Conservation (phyloP, 257 asterid genomes). For the Apocynum venetum region DNA sequence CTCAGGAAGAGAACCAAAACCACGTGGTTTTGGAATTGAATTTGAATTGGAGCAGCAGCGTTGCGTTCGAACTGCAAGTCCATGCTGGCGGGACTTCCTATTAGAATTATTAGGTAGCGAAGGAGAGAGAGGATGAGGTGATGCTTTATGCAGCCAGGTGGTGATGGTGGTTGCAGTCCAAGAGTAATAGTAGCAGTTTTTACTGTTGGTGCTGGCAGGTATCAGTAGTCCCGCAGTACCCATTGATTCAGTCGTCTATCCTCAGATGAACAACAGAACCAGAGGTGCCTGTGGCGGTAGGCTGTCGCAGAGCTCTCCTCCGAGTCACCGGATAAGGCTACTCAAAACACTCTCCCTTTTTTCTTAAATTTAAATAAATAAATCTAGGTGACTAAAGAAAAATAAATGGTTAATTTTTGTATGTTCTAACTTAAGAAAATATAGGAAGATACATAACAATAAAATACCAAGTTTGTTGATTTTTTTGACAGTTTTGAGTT, state of each 20-base stretch:
- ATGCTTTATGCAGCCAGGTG: slow-evolving; percentile 1
- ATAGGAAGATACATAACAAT: no score
- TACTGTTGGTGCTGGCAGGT: neutral
- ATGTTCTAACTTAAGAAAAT: no score
- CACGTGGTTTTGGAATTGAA: slow-evolving; percentile 5
- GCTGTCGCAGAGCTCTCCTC: neutral
- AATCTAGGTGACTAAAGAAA: no score
- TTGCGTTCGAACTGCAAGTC: neutral
- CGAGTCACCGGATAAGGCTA: no score
- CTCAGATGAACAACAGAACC: neutral
- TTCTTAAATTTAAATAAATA: no score
- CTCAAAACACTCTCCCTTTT: no score
- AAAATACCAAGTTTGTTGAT: no score
- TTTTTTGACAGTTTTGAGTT: no score
- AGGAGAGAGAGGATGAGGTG: neutral
- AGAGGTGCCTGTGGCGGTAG: neutral
- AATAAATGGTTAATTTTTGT: no score
- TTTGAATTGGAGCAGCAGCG: slow-evolving; percentile 6
- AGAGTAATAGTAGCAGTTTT: neutral
- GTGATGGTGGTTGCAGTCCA: neutral
- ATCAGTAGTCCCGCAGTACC: neutral
- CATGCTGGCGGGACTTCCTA: neutral
- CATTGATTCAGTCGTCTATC: neutral
- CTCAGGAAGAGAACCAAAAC: slow-evolving; percentile 6
- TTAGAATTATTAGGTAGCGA: neutral